phyloP scores from a whole-genome alignment of 768 basidiomycete species.

The Psilocybe cubensis region DNA sequence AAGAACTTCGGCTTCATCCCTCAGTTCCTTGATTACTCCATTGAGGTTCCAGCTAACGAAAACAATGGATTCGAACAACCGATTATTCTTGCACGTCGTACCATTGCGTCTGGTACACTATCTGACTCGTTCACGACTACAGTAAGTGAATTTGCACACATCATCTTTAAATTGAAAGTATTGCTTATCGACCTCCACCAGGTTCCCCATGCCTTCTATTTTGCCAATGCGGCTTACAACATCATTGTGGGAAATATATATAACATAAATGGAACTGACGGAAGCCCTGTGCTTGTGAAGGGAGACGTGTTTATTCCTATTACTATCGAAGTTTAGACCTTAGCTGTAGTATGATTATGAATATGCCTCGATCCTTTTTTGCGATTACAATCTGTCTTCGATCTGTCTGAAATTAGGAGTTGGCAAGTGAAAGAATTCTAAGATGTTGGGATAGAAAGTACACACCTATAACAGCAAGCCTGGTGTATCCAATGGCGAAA shows the following conservation, averaged over 20 bases:
- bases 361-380: too few species aligned
- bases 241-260: background rate
- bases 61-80: constrained; percentile 12
- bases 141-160: background rate
- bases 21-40: constrained; percentile 9
- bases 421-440: too few species aligned
- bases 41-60: background rate
- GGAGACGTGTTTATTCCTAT: background rate
- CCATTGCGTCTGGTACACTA: background rate
- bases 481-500: too few species aligned
- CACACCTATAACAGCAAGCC: too few species aligned
- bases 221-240: background rate
- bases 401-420: too few species aligned
- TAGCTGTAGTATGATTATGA: too few species aligned
- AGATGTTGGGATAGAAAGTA: too few species aligned
- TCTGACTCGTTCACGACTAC: constrained; percentile 2
- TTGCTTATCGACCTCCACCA: background rate
- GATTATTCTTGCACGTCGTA: constrained; percentile 6
- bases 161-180: background rate
- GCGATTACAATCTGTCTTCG: too few species aligned
- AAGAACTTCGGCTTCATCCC: constrained; percentile 5
- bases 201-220: background rate
- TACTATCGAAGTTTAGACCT: background rate
- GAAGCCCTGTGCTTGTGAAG: background rate
- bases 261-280: background rate